Conservation (phyloP, 192 early-diverging fungal genomes). For the Entophlyctis luteolus region DNA sequence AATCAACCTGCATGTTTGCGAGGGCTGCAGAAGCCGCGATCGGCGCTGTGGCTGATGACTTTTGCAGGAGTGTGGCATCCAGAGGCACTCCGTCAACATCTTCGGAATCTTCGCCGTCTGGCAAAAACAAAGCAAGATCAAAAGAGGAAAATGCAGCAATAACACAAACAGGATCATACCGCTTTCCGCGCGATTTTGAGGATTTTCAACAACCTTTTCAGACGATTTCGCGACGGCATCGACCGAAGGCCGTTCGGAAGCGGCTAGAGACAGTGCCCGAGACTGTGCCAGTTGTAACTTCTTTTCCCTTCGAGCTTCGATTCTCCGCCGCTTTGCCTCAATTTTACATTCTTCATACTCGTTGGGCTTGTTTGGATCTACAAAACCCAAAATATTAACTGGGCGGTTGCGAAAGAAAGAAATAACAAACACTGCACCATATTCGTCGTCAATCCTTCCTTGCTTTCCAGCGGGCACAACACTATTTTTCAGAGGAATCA, state of each 20-base stretch:
- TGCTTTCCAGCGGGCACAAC: background rate
- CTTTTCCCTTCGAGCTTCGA: slow-evolving; percentile 35
- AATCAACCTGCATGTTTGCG: slow-evolving; percentile 39
- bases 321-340: slow-evolving; percentile 48
- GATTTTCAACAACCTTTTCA: background rate
- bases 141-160: background rate
- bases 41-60: background rate
- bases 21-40: slow-evolving; percentile 10
- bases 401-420: background rate
- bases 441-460: slow-evolving; percentile 2
- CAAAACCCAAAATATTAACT: background rate
- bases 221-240: background rate
- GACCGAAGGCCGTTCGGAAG: background rate
- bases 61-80: background rate
- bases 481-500: background rate
- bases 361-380: slow-evolving; percentile 65
- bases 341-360: slow-evolving; percentile 68
- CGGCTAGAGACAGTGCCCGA: background rate
- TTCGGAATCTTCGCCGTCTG: slow-evolving; percentile 21
- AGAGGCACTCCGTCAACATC: slow-evolving; percentile 22
- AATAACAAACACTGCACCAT: slow-evolving; percentile 30
- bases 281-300: too few relatives aligned
- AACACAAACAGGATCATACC: background rate
- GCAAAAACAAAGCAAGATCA: background rate
- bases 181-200: background rate